Evolutionary conservation across 371 early-diverging fungal species (phyloP), one percentile per base, ranked within the genome.

Genomic region (Saksenaea vasiformis): DNA sequence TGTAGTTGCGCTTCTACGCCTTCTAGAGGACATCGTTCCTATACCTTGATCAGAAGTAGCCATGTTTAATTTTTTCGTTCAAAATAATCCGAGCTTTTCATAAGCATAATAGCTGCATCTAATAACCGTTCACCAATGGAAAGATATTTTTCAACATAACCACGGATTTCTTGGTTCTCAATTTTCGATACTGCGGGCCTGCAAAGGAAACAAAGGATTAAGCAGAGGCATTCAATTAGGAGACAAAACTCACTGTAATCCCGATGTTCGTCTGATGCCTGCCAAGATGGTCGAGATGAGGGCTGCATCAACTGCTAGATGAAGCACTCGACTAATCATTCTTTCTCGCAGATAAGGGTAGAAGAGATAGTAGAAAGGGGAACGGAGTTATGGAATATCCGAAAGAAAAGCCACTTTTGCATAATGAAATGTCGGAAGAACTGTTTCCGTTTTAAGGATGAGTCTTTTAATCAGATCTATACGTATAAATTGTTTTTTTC

Each of bases 271-370:
- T 62, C 85, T 89, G 53, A 91, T 86, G 8, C 92, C 92, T 15
- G 93, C 93, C 34, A 93, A 75, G n/a, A 85, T 80, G 9, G 91
- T 83, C 19, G 91, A 86, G 14, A 93, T 81, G 13, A 93, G 83
- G 26, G 86, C 77, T 19, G 90, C 86, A 72, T 93, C 92, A 53
- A 85, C 79, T 5, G 90, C 75, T 61, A 85, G 73, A 71, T 91
- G 92, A 19, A 90, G 68, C 60, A 88, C 34, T 70, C 83, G 86
- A 54, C 82, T 78, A 65, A 89, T 60, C 66, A 70, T 66, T 39
- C 39, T 39, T n/a, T 39, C 39, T 39, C n/a, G 11, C 3, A 39
- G 39, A 14, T n/a, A 14, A n/a, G 39, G 15, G 11, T 11, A 39
- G 39, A 39, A n/a, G 39, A 39, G n/a, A 11, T 11, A n/a, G 3